Base-by-base conservation (phyloP, 169 alveolate genomes). In the Eimeria tenella region DNA sequence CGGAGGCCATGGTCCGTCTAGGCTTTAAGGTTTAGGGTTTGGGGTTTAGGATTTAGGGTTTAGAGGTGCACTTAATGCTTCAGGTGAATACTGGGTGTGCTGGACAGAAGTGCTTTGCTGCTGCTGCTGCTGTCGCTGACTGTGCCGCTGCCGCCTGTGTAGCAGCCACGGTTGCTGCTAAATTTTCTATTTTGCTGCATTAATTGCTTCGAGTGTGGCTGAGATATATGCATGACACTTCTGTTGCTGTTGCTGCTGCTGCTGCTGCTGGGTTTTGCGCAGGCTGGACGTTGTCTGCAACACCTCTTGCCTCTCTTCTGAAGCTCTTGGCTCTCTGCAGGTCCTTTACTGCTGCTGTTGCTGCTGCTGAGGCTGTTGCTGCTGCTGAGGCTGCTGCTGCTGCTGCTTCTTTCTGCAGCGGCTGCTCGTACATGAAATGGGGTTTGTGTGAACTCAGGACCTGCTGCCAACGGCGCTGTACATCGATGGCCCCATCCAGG, bases 271-370 rank as follows among this genome's bases (percentile, higher is more conserved):
- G 71, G 53, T 70, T 81, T 21, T 81, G 74, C 15, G 13, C 42
- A 81, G 89, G 89, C 89, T 81, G 10, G 89, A 81, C 55, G 89
- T 81, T 52, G 52, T 81, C 9, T 81, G 89, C 74, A 81, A 81
- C 89, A 50, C 31, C 74, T 81, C 74, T 31, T 23, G 52, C 15
- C 74, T 81, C 7, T 11, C 55, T 25, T 71, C 89, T 2, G 70
- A 19, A 10, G 53, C 8, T 9, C 52, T 9, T 21, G 56, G 31
- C 53, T 4, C 3, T 15, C 52, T 81, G 52, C 56, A 81, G 73
- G 89, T 81, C 25, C 5, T 31, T 42, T 19, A 50, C 56, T 21
- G 73, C 70, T 81, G 89, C 74, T 81, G 89, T 19, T 52, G 53
- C 56, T 56, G 70, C 74, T 81, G 25, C 65, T 75, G 50, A 17